Evolutionary conservation across 2,329 filamentous ascomycete species (phyloP).

Genomic region (Fusarium mangiferae): DNA sequence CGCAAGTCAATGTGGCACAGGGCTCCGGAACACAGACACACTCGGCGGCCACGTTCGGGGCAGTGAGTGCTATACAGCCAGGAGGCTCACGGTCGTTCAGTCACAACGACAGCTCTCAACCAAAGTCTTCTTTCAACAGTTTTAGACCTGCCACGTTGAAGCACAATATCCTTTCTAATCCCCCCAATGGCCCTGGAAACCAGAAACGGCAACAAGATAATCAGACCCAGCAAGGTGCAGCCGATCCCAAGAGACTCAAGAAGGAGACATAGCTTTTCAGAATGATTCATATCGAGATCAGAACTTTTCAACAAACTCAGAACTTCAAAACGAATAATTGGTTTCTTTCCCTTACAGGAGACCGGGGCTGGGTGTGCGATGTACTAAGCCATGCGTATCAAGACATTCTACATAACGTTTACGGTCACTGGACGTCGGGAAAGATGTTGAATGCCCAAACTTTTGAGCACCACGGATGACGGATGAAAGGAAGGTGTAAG

Average conservation of each 20-base stretch:
- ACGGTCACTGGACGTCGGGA: neutral
- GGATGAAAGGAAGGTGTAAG: neutral
- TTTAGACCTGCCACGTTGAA: neutral
- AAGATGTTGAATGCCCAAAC: no score
- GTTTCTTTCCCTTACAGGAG: neutral
- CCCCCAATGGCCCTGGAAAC: no score
- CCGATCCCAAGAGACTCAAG: neutral
- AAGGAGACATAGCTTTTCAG: neutral
- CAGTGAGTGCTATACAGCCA: neutral
- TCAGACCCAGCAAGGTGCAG: neutral
- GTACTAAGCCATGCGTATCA: neutral
- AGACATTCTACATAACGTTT: neutral
- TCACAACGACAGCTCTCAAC: neutral
- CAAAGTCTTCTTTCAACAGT: neutral
- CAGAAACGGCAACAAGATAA: neutral
- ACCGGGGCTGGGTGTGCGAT: neutral
- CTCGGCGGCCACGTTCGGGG: neutral
- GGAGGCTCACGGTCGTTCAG: neutral
- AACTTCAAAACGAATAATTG: neutral
- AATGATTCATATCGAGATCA: neutral
- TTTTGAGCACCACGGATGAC: neutral
- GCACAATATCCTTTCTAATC: neutral
- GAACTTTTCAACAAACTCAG: no score
- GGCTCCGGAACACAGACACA: neutral
- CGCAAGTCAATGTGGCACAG: neutral